Evolutionary conservation across 176 grass and related monocot species (phyloP).

Genomic region (Oryza longistaminata): DNA sequence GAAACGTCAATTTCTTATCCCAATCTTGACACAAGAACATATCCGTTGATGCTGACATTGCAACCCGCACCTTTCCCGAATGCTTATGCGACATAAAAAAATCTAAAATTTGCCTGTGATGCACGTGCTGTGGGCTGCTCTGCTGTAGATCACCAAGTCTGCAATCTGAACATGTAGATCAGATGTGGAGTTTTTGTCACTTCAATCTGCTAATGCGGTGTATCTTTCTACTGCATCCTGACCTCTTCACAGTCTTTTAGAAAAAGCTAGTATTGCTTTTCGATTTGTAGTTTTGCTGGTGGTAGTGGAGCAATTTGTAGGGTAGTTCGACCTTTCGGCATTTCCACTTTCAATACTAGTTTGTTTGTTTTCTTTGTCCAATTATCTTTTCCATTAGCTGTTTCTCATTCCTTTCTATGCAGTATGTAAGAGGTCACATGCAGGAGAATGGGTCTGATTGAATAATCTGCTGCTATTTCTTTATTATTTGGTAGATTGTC

Average conservation of each 20-base stretch:
- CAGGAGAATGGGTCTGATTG: neutral
- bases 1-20: neutral
- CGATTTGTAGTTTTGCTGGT: conserved; percentile 42
- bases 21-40: neutral
- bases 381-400: conserved; percentile 24
- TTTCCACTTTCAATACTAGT: conserved; percentile 28
- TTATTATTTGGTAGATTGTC: conserved; percentile 41
- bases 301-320: conserved; percentile 24
- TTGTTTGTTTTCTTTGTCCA: neutral
- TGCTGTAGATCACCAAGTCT: conserved; percentile 1
- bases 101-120: conserved; percentile 15
- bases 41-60: neutral
- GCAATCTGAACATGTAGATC: conserved; percentile 32
- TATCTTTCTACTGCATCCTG: neutral
- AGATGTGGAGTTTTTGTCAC: conserved; percentile 15
- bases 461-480: conserved; percentile 24
- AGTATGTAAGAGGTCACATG: conserved; percentile 34
- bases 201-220: neutral
- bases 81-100: conserved; percentile 10
- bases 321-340: neutral
- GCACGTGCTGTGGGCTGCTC: neutral
- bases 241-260: neutral
- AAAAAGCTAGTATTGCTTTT: conserved; percentile 8
- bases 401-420: conserved; percentile 41
- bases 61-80: neutral